A percentile compares a stretch with the other conserved stretches of the same genome.
These are phyloP conservation scores for Trichoderma hamatum DNA, from an alignment of 2,329 filamentous ascomycete species.

Conservation along the genomic window DNA sequence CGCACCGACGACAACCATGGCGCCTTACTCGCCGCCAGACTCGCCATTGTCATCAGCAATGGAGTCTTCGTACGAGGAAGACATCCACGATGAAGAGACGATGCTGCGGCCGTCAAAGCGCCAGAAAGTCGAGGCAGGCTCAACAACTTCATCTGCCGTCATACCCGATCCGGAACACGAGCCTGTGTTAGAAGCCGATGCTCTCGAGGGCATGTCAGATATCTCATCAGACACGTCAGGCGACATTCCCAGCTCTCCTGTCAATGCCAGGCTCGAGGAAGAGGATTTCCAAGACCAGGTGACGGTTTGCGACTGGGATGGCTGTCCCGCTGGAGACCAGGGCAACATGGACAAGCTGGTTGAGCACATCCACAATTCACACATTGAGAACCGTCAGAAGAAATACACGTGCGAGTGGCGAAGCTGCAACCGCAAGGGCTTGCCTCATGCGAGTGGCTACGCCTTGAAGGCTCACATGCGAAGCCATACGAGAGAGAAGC, in stretches of 20 bases:
- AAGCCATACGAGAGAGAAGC: conserved; percentile 96
- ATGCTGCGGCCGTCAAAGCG: conserved; percentile 52
- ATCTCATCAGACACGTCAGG: conserved; percentile 91
- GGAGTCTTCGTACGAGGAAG: conserved; percentile 52
- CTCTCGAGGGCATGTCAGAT: conserved; percentile 64
- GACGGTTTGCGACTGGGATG: conserved; percentile 77
- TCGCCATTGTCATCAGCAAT: conserved; percentile 52
- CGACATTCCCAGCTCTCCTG: conserved; percentile 74
- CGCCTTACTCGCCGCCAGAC: conserved; percentile 46
- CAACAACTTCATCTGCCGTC: conserved; percentile 50
- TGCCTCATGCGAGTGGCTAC: conserved; percentile 92
- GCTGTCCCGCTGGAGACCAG: conserved; percentile 70
- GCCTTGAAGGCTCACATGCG: conserved; percentile 96
- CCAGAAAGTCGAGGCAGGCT: conserved; percentile 49
- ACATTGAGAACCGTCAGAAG: conserved; percentile 91
- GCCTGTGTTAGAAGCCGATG: conserved; percentile 52
- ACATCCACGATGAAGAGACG: conserved; percentile 45
- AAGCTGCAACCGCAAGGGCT: conserved; percentile 83
- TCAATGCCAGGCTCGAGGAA: conserved; percentile 69
- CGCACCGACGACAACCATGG: conserved; percentile 38
- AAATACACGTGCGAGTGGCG: conserved; percentile 99
- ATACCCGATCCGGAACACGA: conserved; percentile 50
- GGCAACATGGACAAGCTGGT: conserved; percentile 81
- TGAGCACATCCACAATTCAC: conserved; percentile 85
- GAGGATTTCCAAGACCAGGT: conserved; percentile 78